phyloP scores from a whole-genome alignment of 768 basidiomycete species.

The Russula brevipes region DNA sequence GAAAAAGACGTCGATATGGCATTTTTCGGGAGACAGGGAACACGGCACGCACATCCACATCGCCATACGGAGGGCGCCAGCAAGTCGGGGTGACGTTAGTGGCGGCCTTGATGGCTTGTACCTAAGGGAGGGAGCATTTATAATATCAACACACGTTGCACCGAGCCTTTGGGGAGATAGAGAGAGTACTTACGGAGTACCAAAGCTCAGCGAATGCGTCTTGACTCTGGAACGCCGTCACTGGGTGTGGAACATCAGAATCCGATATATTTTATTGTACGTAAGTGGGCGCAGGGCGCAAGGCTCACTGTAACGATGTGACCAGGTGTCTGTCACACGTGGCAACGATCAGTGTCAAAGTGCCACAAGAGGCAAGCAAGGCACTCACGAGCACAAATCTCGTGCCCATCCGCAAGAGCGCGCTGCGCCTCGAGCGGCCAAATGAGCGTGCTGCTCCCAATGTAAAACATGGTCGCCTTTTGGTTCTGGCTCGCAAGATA shows the following conservation, averaged over 20 bases:
- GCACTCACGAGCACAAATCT: constrained; percentile 50
- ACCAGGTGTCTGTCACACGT: constrained; percentile 40
- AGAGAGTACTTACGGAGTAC: constrained; percentile 45
- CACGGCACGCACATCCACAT: constrained; percentile 42
- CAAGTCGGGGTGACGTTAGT: constrained; percentile 54
- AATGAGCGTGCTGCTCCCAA: constrained; percentile 53
- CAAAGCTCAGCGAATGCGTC: constrained; percentile 75
- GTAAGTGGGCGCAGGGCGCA: too few species aligned
- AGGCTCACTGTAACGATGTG: constrained; percentile 42
- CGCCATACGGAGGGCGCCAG: constrained; percentile 61
- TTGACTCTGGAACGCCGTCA: constrained; percentile 55
- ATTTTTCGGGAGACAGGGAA: neutral
- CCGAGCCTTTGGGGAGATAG: too few species aligned
- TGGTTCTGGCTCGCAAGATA: constrained; percentile 48
- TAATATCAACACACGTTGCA: neutral
- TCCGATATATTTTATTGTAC: neutral
- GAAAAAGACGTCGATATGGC: neutral
- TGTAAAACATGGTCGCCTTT: constrained; percentile 61
- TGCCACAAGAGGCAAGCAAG: neutral
- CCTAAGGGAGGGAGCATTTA: constrained; percentile 27
- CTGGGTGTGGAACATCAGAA: constrained; percentile 29
- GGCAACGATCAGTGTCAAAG: neutral
- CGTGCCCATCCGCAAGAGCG: constrained; percentile 50
- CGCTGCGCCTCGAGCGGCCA: constrained; percentile 55
- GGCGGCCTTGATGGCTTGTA: constrained; percentile 51